Conservation (phyloP, 164 flowering plant genomes). For the Vitis labrusca region DNA sequence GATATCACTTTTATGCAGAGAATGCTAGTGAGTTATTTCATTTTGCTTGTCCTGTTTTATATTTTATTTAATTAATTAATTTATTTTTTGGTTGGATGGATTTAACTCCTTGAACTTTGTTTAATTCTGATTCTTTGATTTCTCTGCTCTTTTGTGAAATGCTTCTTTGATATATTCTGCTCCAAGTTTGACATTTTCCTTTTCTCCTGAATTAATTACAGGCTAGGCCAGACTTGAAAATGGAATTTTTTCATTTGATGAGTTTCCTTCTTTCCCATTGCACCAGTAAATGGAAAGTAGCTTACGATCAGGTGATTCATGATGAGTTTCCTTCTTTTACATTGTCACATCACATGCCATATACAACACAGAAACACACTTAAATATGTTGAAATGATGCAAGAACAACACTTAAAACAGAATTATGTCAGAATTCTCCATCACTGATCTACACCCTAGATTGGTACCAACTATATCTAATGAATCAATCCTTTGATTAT, state of each 20-base stretch:
- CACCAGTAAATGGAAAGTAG: constrained; percentile 76
- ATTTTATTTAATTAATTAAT: no score
- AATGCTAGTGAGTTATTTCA: constrained; percentile 72
- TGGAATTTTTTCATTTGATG: constrained; percentile 95
- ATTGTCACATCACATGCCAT: background rate
- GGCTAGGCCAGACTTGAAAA: constrained; percentile 91
- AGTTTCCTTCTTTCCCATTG: constrained; percentile 91
- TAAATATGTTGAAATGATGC: background rate
- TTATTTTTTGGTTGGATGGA: background rate
- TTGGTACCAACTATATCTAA: background rate
- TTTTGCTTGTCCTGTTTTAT: background rate
- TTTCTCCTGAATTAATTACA: constrained; percentile 27
- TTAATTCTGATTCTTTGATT: background rate
- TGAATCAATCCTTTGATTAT: background rate
- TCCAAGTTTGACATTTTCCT: background rate
- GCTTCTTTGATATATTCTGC: background rate
- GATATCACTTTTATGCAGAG: constrained; percentile 71
- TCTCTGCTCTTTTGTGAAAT: no score
- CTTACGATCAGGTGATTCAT: constrained; percentile 71
- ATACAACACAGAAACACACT: background rate
- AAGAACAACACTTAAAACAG: background rate
- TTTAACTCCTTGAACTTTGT: background rate
- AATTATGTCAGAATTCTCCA: background rate
- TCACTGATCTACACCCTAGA: background rate
- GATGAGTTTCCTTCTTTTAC: no score